Conservation (phyloP, 1,284 basidiomycete species). For the Ganoderma sp. region DNA sequence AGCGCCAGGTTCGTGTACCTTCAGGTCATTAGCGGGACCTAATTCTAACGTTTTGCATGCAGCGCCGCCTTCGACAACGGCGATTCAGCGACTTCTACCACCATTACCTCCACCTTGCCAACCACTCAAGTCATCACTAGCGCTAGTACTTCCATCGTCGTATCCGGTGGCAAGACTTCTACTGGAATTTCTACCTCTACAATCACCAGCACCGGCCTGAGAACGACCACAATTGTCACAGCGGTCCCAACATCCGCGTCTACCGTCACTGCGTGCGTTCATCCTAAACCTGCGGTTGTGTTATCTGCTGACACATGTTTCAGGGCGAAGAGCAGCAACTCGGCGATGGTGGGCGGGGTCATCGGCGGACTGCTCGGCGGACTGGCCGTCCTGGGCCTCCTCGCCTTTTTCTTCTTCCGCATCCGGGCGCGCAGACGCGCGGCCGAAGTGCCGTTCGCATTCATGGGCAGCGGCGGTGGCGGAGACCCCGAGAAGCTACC, state of each 20-base stretch:
- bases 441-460: neutral
- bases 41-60: neutral
- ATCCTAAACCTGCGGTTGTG: too few relatives aligned
- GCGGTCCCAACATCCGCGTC: constrained; percentile 8
- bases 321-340: constrained; percentile 2
- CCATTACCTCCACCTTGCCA: constrained; percentile 11
- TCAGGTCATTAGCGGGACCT: neutral
- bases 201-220: constrained; percentile 9
- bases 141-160: constrained; percentile 8
- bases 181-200: constrained; percentile 16
- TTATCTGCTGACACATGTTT: neutral
- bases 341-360: constrained; percentile 25
- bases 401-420: constrained; percentile 31
- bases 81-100: constrained; percentile 8
- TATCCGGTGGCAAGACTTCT: constrained; percentile 12
- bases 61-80: neutral
- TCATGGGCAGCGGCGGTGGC: neutral
- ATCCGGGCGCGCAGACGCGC: constrained; percentile 28
- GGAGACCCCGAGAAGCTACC: neutral
- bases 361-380: constrained; percentile 31
- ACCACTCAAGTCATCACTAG: constrained; percentile 13
- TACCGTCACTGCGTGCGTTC: constrained; percentile 11
- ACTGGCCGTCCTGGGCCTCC: constrained; percentile 23
- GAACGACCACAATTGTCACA: constrained; percentile 21
- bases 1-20: constrained; percentile 2